A percentile compares a stretch with the other conserved stretches of the same genome.
Evolutionary conservation across 257 asterid species (phyloP).

Genomic region (Solanum piurae): DNA sequence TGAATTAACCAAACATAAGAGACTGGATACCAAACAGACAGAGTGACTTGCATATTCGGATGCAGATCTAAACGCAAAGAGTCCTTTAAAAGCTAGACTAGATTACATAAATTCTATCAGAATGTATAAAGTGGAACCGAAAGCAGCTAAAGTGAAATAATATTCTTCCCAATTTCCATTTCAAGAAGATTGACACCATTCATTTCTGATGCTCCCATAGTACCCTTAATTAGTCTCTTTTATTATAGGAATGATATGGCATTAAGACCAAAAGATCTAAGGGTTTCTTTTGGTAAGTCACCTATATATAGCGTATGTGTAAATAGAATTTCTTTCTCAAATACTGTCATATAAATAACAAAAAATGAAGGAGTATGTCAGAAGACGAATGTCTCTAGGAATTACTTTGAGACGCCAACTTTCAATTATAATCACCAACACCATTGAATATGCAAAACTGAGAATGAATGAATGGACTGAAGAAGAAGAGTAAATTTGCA

Average conservation of each 20-base stretch:
- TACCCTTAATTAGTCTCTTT: neutral
- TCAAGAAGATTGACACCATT: neutral
- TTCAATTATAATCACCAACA: neutral
- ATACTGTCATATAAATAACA: neutral
- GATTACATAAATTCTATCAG: neutral
- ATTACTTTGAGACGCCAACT: neutral
- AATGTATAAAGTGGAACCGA: neutral
- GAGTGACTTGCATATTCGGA: neutral
- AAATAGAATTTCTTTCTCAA: neutral
- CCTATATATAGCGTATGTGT: neutral
- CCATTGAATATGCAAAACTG: neutral
- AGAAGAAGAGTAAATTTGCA: neutral
- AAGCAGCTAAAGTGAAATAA: neutral
- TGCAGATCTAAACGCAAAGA: neutral
- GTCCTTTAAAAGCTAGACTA: neutral
- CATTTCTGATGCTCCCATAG: neutral
- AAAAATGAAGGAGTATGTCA: neutral
- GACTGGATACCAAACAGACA: neutral
- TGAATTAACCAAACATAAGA: neutral
- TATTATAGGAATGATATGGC: neutral
- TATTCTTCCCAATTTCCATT: neutral
- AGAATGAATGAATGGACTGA: neutral
- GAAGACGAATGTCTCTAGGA: neutral
- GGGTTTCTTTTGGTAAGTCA: neutral
- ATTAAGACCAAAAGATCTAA: neutral